Base-by-base conservation (phyloP, 1,284 basidiomycete genomes). In the Cystobasidium slooffiae region DNA sequence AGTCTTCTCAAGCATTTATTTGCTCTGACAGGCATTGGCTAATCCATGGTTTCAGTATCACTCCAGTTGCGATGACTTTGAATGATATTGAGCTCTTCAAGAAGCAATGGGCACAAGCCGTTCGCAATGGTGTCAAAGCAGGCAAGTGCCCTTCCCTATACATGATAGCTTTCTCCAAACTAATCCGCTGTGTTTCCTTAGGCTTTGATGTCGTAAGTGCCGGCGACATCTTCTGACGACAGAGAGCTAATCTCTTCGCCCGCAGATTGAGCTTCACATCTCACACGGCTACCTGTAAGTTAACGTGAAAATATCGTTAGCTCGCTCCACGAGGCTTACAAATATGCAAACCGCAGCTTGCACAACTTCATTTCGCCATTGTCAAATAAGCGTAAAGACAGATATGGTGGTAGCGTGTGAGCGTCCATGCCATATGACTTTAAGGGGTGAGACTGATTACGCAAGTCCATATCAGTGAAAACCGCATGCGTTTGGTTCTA, bases 301-400 rank as follows among this genome's bases (percentile, higher is more conserved):
- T 22, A 20, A n/a, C 9, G 44, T 51, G 16, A 14, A 20, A 51
- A 51, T 16, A 6, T 51, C 16, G 24, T 47, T 24, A 31, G 18
- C 20, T 10, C 31, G 47, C n/a, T 7, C 22, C 24, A 31, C 6
- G 7, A 39, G 2, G 20, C 59, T n/a, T 44, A 22, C 46, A 37
- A 1, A 55, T 24, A 7, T 55, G 31, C n/a, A 7, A 14, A n/a
- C 46, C 12, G 6, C 46, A 55, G 53, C 12, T 68, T 62, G 7
- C 44, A 43, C 78, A 79, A 83, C 47, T 92, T 91, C 82, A 79
- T 88, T n/a, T 90, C 88, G 9, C 91, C 91, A 0, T 78, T 91
- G 41, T 89, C 88, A 51, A 93, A 93, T 83, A 81, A 81, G 16
- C 88, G 91, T 46, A 86, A 84, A 8, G 91, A 93, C 82, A 63